Conservation (phyloP, 306 rosid genomes). For the Alnus rubra region DNA sequence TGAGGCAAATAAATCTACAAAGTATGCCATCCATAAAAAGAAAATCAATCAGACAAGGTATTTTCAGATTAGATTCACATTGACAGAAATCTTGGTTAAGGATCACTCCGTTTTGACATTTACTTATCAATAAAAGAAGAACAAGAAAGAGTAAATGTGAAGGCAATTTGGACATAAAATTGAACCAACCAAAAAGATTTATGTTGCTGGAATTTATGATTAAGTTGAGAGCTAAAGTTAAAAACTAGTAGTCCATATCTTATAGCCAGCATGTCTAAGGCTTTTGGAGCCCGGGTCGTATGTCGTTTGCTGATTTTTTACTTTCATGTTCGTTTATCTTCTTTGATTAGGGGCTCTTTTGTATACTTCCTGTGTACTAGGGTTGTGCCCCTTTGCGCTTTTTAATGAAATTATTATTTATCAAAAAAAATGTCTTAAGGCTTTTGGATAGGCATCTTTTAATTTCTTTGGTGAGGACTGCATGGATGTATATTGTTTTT, state of each 20-base stretch:
- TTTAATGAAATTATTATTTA: too few relatives aligned
- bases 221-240: neutral
- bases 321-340: too few relatives aligned
- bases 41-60: constrained; percentile 58
- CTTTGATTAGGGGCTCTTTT: too few relatives aligned
- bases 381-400: too few relatives aligned
- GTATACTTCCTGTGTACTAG: too few relatives aligned
- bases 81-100: constrained; percentile 11
- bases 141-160: neutral
- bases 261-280: neutral
- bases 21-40: constrained; percentile 31
- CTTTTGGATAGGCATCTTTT: neutral
- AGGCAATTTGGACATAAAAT: neutral
- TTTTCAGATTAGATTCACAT: constrained; percentile 23
- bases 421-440: neutral
- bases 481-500: neutral
- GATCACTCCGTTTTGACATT: constrained; percentile 13
- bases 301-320: too few relatives aligned
- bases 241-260: neutral
- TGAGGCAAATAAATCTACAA: constrained; percentile 34
- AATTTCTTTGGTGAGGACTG: neutral
- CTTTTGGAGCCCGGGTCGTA: neutral
- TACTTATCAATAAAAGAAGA: constrained; percentile 2
- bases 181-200: neutral
- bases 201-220: constrained; percentile 2